Percentiles rank a stretch among this genome's conserved stretches.
phyloP scores from a whole-genome alignment of 371 early-diverging fungal genomes.

The Enteropsectra breve region DNA sequence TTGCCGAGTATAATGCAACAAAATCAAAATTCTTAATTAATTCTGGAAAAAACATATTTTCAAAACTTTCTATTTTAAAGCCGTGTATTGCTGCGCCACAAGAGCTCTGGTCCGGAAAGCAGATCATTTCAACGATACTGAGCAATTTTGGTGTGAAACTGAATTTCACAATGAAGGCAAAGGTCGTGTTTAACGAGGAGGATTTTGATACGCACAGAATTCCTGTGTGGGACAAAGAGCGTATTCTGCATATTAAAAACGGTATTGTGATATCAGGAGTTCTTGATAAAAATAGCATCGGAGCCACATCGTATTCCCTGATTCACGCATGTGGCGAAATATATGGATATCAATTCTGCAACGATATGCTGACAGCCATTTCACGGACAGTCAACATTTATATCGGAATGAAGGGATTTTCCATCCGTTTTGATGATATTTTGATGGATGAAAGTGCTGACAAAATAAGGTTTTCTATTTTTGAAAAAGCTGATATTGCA shows the following conservation, averaged over 20 bases:
- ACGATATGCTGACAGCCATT: conserved; percentile 78
- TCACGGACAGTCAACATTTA: conserved; percentile 82
- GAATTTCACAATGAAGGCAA: conserved; percentile 73
- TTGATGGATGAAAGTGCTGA: conserved; percentile 61
- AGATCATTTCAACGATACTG: conserved; percentile 63
- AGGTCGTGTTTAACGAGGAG: conserved; percentile 61
- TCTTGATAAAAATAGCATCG: conserved; percentile 91
- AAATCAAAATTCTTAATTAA: conserved; percentile 9
- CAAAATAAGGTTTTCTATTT: conserved; percentile 55
- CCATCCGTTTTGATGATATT: conserved; percentile 97
- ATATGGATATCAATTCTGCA: conserved; percentile 79
- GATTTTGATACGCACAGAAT: not conserved
- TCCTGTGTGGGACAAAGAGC: conserved; percentile 61
- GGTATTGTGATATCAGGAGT: conserved; percentile 80
- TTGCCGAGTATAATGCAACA: conserved; percentile 59
- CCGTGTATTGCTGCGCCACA: conserved; percentile 65
- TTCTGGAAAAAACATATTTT: not conserved
- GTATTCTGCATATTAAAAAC: conserved; percentile 64
- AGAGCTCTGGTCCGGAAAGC: conserved; percentile 90
- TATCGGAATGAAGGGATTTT: conserved; percentile 77
- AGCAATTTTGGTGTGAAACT: conserved; percentile 62
- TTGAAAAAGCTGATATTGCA: conserved; percentile 65
- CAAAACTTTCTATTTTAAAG: conserved; percentile 21
- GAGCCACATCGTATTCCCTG: conserved; percentile 79
- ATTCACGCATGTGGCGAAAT: conserved; percentile 89